Conservation (phyloP, 768 basidiomycete genomes). For the Mycena sanguinolenta region DNA sequence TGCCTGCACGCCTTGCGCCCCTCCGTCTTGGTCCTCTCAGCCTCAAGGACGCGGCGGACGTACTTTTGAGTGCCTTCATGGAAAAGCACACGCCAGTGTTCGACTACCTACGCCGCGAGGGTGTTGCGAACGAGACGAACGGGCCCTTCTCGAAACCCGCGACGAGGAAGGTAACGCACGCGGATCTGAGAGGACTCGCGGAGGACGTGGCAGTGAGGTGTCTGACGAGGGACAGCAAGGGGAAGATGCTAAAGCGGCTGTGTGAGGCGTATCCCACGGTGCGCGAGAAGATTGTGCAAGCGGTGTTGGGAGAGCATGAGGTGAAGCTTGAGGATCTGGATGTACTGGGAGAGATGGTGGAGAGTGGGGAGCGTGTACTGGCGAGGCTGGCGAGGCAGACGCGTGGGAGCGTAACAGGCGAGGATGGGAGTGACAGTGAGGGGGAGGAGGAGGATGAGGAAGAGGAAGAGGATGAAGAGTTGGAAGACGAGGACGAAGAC, state of each 20-base stretch:
- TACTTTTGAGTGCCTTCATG: constrained; percentile 79
- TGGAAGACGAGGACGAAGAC: constrained; percentile 5
- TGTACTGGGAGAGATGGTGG: constrained; percentile 43
- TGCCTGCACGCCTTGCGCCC: constrained; percentile 66
- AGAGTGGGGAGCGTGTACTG: constrained; percentile 22
- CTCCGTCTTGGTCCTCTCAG: constrained; percentile 70
- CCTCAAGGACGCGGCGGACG: constrained; percentile 68
- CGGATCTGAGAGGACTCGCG: constrained; percentile 61
- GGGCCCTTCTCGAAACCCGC: constrained; percentile 40
- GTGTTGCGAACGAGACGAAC: constrained; percentile 42
- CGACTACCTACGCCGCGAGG: constrained; percentile 60
- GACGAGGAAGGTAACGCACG: constrained; percentile 30
- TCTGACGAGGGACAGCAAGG: constrained; percentile 75
- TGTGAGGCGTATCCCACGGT: constrained; percentile 62
- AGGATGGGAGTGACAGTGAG: constrained; percentile 34
- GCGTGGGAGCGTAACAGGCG: constrained; percentile 41
- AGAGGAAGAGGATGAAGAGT: constrained; percentile 15
- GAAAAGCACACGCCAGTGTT: constrained; percentile 67
- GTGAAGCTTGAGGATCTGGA: constrained; percentile 60
- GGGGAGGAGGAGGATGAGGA: constrained; percentile 32
- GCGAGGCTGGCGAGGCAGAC: constrained; percentile 42
- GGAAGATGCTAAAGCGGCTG: constrained; percentile 74
- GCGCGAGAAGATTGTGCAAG: constrained; percentile 55
- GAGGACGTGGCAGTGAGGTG: constrained; percentile 72
- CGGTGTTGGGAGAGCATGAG: constrained; percentile 65